phyloP scores from a whole-genome alignment of 768 basidiomycete species.

The Terana coerulea region DNA sequence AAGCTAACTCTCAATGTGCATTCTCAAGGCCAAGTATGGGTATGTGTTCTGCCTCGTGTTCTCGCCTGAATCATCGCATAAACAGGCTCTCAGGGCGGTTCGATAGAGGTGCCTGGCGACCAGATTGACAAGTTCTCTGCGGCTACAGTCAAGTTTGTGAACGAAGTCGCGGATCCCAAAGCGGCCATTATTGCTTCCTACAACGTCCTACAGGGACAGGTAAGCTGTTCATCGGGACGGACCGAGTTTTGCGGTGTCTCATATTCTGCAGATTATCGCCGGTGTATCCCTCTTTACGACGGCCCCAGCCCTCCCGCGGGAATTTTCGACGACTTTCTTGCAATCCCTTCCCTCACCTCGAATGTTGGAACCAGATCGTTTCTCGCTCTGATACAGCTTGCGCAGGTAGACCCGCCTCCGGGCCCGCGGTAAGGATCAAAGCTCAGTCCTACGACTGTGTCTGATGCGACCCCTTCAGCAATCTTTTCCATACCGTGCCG shows the following conservation, averaged over 20 bases:
- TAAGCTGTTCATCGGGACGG: background rate
- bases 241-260: too few relatives aligned
- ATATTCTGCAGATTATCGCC: too few relatives aligned
- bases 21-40: conserved; percentile 59
- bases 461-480: background rate
- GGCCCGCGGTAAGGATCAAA: background rate
- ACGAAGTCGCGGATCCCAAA: conserved; percentile 44
- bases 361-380: background rate
- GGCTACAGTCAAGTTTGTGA: conserved; percentile 39
- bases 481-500: background rate
- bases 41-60: conserved; percentile 23
- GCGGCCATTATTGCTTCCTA: conserved; percentile 46
- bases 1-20: conserved; percentile 49
- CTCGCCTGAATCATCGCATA: background rate
- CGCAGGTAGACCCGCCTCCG: background rate
- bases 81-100: conserved; percentile 40
- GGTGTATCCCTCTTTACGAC: background rate
- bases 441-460: background rate
- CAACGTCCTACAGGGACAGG: conserved; percentile 15
- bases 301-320: background rate
- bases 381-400: background rate
- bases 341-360: background rate
- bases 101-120: conserved; percentile 28
- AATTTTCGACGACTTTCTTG: conserved; percentile 6
- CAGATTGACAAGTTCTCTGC: conserved; percentile 21